Evolutionary conservation across 176 grass and related monocot genomes (phyloP), one percentile per base, ranked within the genome.

Genomic region (Triticum urartu): DNA sequence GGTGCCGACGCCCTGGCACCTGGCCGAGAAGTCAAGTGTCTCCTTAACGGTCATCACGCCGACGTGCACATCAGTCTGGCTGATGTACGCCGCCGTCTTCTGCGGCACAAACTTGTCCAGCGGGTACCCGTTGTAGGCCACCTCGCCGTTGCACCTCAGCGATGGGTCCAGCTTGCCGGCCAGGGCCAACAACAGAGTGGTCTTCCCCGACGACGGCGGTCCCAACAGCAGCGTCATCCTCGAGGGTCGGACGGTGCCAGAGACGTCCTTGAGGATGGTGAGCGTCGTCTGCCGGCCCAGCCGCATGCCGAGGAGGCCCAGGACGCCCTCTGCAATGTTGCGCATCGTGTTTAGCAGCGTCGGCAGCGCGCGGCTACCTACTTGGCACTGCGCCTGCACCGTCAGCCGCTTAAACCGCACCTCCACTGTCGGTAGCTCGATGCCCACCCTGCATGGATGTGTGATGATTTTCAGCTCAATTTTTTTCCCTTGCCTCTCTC

Each of bases 21-120:
- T 86, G 9, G 97, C 97, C 0, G 97, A 96, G 86, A 99, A 99
- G 79, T 96, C 97, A 66, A 99, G 84, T 62, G 97, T 99, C 88
- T 99, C 97, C 84, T 99, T 99, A 0, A 99, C 97, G 0, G 97
- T 99, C 97, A 99, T 96, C 92, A 93, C 94, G 40, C 92, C 90
- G 47, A 99, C 66, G 68, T 99, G 97, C 32, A 99, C 92, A 63
- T 99, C 94, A 0, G 91, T 99, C 80, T 99, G 97, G 90, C 97
- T 99, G 83, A 99, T 99, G 79, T 94, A 99, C 20, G 97, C 94
- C 22, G 97, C 94, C 80, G 97, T 96, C 89, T 99, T 99, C 89
- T 96, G 94, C 25, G 97, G 92, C 72, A 96, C 91, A 81, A 99
- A 99, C 81, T 94, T 90, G 59, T 75, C 50, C 38, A 96, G 63